A percentile compares a stretch with the other conserved stretches of the same genome.
phyloP scores from a whole-genome alignment of 1,284 basidiomycete species.

The Ceratobasidium sp. region DNA sequence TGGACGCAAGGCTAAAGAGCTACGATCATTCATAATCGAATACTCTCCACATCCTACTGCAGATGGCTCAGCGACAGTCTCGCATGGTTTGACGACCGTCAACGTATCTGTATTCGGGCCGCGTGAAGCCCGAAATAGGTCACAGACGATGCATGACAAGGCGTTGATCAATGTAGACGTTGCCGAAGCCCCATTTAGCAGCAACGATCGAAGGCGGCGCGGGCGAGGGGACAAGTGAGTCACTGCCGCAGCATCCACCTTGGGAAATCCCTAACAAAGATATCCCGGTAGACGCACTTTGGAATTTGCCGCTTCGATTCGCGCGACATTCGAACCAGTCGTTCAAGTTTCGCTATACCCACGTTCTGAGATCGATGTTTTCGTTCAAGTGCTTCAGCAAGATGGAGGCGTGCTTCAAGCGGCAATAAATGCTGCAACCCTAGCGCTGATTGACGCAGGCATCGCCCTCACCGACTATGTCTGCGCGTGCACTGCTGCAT shows the following conservation, averaged over 20 bases:
- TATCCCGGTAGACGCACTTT: slow-evolving; percentile 72
- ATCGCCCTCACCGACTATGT: slow-evolving; percentile 92
- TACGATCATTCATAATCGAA: slow-evolving; percentile 82
- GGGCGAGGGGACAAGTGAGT: slow-evolving; percentile 87
- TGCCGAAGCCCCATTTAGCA: slow-evolving; percentile 84
- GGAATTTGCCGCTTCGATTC: slow-evolving; percentile 86
- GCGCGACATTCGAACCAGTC: slow-evolving; percentile 95
- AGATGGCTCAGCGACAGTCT: slow-evolving; percentile 84
- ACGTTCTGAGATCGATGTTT: slow-evolving; percentile 92
- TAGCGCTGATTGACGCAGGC: slow-evolving; percentile 90
- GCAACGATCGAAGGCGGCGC: slow-evolving; percentile 77
- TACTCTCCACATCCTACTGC: slow-evolving; percentile 78
- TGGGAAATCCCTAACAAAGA: slow-evolving; percentile 5
- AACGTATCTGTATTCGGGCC: slow-evolving; percentile 90
- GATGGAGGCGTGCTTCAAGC: slow-evolving; percentile 92
- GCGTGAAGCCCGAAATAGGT: slow-evolving; percentile 80
- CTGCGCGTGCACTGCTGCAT: slow-evolving; percentile 82
- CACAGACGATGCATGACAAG: slow-evolving; percentile 79
- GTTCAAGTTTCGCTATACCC: slow-evolving; percentile 91
- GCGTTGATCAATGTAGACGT: slow-evolving; percentile 88
- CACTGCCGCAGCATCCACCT: slow-evolving; percentile 10
- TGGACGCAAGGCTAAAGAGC: slow-evolving; percentile 87
- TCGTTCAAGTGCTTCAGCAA: slow-evolving; percentile 90
- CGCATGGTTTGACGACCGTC: slow-evolving; percentile 91
- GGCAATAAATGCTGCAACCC: slow-evolving; percentile 92